Percentiles rank a stretch among this genome's conserved stretches.
These are phyloP conservation scores for Yarrowia sp. DNA, from an alignment of 805 yeast species.

Conservation along the genomic window DNA sequence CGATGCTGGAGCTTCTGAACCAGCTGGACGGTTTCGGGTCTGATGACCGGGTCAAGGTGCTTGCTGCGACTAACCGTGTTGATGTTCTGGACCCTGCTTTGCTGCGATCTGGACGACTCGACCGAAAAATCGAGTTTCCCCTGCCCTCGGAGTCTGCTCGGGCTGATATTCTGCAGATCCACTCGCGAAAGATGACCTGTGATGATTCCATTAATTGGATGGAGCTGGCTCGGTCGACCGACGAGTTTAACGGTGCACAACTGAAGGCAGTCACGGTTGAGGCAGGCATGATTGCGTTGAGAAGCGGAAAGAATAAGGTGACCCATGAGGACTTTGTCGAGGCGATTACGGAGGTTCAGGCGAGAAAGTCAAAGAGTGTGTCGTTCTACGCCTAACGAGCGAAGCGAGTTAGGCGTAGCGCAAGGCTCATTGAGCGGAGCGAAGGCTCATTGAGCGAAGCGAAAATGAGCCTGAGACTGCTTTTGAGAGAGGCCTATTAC, in stretches of 20 bases:
- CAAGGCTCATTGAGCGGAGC: no score
- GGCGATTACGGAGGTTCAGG: slow-evolving; percentile 97
- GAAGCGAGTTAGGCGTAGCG: no score
- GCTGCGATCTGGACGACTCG: slow-evolving; percentile 95
- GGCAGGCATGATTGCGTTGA: slow-evolving; percentile 99
- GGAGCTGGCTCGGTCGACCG: slow-evolving; percentile 96
- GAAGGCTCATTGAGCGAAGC: no score
- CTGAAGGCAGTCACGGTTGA: slow-evolving; percentile 98
- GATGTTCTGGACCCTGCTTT: slow-evolving; percentile 99
- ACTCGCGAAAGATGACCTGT: slow-evolving; percentile 94
- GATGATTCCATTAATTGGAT: slow-evolving; percentile 89
- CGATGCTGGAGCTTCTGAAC: slow-evolving; percentile 96
- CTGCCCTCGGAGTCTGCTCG: slow-evolving; percentile 97
- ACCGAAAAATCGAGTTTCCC: slow-evolving; percentile 97
- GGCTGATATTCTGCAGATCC: slow-evolving; percentile 95
- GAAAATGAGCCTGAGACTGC: no score
- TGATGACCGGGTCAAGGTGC: slow-evolving; percentile 94
- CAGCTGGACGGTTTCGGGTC: slow-evolving; percentile 98
- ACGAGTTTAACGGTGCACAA: slow-evolving; percentile 99
- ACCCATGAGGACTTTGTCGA: slow-evolving; percentile 98
- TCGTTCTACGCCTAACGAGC: slow-evolving; percentile 67
- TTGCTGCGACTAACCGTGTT: slow-evolving; percentile 98
- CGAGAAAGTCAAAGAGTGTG: slow-evolving; percentile 92
- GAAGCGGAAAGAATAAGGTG: slow-evolving; percentile 89
- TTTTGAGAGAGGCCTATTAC: no score